These are phyloP conservation scores for Arxiozyma telluris DNA, from an alignment of 1,139 yeast genomes.

Conservation along the genomic window DNA sequence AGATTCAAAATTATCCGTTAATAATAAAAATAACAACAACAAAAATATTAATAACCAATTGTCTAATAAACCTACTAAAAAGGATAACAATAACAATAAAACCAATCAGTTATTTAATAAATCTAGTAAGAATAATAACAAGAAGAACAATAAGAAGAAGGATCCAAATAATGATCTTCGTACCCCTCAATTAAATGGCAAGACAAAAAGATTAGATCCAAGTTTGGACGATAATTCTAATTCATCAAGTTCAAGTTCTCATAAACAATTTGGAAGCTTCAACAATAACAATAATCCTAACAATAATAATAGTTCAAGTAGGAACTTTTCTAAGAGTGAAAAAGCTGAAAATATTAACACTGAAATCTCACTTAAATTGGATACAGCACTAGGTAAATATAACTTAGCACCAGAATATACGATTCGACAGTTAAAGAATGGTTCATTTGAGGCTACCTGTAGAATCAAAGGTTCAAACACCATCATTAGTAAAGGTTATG, in stretches of 20 bases:
- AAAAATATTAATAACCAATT: neutral
- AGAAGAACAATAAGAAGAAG: neutral
- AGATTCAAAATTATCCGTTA: neutral
- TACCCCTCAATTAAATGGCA: neutral
- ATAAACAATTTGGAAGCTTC: neutral
- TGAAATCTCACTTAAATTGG: constrained; percentile 5
- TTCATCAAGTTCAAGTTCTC: neutral
- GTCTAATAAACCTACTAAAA: neutral
- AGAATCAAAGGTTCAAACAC: constrained; percentile 6
- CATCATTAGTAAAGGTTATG: constrained; percentile 10
- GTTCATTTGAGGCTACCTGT: constrained; percentile 9
- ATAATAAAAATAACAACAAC: neutral
- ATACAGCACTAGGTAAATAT: constrained; percentile 7
- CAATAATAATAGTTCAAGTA: neutral
- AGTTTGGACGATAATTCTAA: neutral
- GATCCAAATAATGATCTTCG: too few relatives aligned
- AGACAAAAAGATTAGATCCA: constrained; percentile 1
- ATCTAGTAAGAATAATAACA: neutral
- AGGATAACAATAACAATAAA: constrained; percentile 1
- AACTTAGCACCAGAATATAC: constrained; percentile 10
- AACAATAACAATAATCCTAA: neutral
- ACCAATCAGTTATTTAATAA: neutral
- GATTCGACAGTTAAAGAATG: neutral
- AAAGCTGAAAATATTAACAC: constrained; percentile 4
- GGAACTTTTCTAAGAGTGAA: neutral